Percentiles rank a stretch among this genome's conserved stretches.
Evolutionary conservation across 139 green algal species (phyloP).

Genomic region (Micromonas pusilla): DNA sequence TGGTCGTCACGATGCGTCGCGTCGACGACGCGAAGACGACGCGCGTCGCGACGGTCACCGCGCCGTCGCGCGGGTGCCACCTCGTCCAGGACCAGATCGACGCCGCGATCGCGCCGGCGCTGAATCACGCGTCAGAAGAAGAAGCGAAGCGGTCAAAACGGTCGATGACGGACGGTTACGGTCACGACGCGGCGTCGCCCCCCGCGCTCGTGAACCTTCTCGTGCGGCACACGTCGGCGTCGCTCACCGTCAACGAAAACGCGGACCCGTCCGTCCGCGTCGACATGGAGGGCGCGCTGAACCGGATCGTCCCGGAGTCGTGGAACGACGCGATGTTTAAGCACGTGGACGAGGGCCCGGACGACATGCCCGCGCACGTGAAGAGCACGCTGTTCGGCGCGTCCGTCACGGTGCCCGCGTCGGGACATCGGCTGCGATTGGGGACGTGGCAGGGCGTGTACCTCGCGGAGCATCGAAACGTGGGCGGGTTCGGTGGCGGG

Average conservation of each 20-base stretch:
- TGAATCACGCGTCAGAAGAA: background rate
- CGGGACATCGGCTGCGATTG: conserved; percentile 24
- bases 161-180: too few species aligned
- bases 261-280: conserved; percentile 27
- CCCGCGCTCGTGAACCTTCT: conserved; percentile 2
- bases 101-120: background rate
- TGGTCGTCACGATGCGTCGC: background rate
- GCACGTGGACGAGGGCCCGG: conserved; percentile 32
- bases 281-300: conserved; percentile 39
- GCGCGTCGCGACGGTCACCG: background rate
- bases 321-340: conserved; percentile 20
- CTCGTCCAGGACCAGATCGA: background rate
- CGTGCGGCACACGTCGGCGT: conserved; percentile 44
- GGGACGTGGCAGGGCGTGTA: conserved; percentile 44
- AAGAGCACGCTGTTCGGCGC: conserved; percentile 43
- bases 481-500: conserved; percentile 21
- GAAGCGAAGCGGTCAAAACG: too few species aligned
- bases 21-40: background rate
- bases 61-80: conserved; percentile 20
- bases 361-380: conserved; percentile 49
- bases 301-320: conserved; percentile 31
- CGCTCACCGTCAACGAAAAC: conserved; percentile 47
- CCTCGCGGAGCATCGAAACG: conserved; percentile 42
- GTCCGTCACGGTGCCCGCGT: conserved; percentile 37
- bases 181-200: background rate